Evolutionary conservation across 73 alveolate genomes (phyloP).

Genomic region (Paramecium pentaurelia): DNA sequence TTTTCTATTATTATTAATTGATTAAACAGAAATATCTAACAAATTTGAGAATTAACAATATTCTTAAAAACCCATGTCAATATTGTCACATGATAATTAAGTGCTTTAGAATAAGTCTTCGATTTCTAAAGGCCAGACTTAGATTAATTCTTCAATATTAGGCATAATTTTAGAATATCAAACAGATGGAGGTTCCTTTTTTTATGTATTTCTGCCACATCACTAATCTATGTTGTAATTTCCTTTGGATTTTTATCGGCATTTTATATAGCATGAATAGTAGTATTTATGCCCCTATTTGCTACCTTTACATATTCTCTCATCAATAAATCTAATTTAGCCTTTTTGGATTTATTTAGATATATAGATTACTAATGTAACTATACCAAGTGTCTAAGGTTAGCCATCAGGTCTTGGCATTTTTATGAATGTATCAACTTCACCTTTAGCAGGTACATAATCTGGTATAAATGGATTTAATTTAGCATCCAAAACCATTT

Average conservation of each 20-base stretch:
- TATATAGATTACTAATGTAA: conserved; percentile 60
- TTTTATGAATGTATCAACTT: conserved; percentile 95
- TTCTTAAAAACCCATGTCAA: conserved; percentile 81
- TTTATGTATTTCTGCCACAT: conserved; percentile 86
- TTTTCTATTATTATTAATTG: conserved; percentile 77
- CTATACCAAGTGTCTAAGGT: conserved; percentile 84
- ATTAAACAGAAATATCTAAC: conserved; percentile 93
- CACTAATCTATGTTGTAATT: conserved; percentile 87
- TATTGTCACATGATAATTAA: conserved; percentile 87
- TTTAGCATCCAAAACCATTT: conserved; percentile 89
- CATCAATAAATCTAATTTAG: conserved; percentile 73
- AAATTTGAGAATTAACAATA: conserved; percentile 80
- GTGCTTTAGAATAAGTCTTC: conserved; percentile 78
- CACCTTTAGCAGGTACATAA: conserved; percentile 94
- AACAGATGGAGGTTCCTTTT: conserved; percentile 92
- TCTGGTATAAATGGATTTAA: conserved; percentile 95
- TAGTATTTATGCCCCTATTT: conserved; percentile 46
- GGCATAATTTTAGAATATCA: conserved; percentile 93
- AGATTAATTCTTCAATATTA: conserved; percentile 86
- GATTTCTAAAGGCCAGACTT: conserved; percentile 92
- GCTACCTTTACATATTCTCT: conserved; percentile 70
- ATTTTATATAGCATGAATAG: conserved; percentile 76
- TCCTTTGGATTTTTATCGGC: conserved; percentile 96
- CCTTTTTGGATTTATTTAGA: conserved; percentile 70
- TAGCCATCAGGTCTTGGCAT: conserved; percentile 93